Conservation (phyloP, 2,329 filamentous ascomycete genomes). For the Fusarium udum region DNA sequence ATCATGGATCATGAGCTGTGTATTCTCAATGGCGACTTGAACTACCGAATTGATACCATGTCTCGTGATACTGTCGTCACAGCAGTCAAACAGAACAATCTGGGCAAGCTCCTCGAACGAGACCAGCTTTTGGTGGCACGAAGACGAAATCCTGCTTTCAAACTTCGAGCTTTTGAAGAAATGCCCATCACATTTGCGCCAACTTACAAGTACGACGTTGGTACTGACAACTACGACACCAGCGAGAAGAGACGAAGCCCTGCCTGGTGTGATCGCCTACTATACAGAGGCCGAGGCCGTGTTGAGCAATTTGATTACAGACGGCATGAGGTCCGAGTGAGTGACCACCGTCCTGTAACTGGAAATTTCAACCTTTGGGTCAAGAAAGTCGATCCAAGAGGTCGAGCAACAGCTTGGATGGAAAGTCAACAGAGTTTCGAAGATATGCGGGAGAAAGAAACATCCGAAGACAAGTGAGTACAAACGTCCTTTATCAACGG, state of each 20-base stretch:
- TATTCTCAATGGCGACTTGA: slow-evolving; percentile 93
- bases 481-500: not conserved
- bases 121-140: slow-evolving; percentile 92
- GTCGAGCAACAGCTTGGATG: slow-evolving; percentile 74
- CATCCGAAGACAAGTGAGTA: slow-evolving; percentile 80
- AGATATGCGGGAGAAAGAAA: slow-evolving; percentile 73
- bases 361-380: slow-evolving; percentile 83
- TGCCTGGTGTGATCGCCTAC: slow-evolving; percentile 93
- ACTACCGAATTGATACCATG: slow-evolving; percentile 98
- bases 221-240: slow-evolving; percentile 91
- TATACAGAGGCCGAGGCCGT: slow-evolving; percentile 84
- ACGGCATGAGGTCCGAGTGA: slow-evolving; percentile 88
- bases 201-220: slow-evolving; percentile 98
- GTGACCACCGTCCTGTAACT: slow-evolving; percentile 92
- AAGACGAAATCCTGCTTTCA: slow-evolving; percentile 89
- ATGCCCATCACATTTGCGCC: slow-evolving; percentile 90
- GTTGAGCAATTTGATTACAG: slow-evolving; percentile 89
- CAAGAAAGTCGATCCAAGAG: slow-evolving; percentile 79
- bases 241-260: slow-evolving; percentile 94
- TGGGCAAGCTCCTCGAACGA: slow-evolving; percentile 86
- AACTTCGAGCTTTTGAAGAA: slow-evolving; percentile 90
- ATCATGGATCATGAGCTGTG: slow-evolving; percentile 98
- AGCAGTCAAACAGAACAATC: slow-evolving; percentile 82
- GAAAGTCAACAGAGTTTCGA: slow-evolving; percentile 80
- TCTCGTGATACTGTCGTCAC: slow-evolving; percentile 91